These are phyloP conservation scores for Trypanosoma caninum DNA, from an alignment of 208 protist species.

Conservation along the genomic window DNA sequence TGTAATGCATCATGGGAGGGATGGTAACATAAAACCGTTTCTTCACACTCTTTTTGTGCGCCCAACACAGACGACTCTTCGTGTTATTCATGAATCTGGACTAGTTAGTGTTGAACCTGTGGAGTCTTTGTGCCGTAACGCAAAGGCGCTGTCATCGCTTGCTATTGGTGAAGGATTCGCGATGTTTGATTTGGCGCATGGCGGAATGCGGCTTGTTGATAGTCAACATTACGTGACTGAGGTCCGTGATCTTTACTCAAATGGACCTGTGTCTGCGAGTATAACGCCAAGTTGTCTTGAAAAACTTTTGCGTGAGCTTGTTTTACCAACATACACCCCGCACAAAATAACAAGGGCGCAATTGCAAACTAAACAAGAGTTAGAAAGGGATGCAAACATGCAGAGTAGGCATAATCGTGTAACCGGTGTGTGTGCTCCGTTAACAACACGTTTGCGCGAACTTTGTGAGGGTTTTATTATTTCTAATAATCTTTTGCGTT, in stretches of 20 bases:
- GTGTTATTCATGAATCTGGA: constrained; percentile 63
- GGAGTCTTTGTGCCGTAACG: constrained; percentile 43
- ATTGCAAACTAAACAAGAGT: constrained; percentile 27
- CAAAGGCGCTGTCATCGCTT: constrained; percentile 28
- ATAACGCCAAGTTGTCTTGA: constrained; percentile 35
- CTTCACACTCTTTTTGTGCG: constrained; percentile 63
- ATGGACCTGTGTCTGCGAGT: constrained; percentile 20
- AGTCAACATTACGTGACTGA: constrained; percentile 52
- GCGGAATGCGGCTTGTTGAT: constrained; percentile 83
- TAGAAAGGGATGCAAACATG: constrained; percentile 25
- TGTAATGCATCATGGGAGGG: constrained; percentile 19
- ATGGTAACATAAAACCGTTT: constrained; percentile 17
- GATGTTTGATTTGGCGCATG: constrained; percentile 78
- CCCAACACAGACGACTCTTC: constrained; percentile 49
- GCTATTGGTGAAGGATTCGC: constrained; percentile 72
- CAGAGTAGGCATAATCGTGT: constrained; percentile 24
- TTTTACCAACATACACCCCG: constrained; percentile 59
- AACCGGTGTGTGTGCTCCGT: constrained; percentile 38
- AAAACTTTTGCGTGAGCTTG: constrained; percentile 55
- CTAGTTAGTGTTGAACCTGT: constrained; percentile 62
- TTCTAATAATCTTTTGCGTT: constrained; percentile 50
- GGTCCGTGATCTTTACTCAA: constrained; percentile 48
- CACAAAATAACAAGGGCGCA: constrained; percentile 48
- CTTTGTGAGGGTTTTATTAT: constrained; percentile 73
- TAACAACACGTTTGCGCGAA: constrained; percentile 54